A percentile compares a stretch with the other conserved stretches of the same genome.
These are phyloP conservation scores for Crithidia brevicula DNA, from an alignment of 208 protist species.

Conservation along the genomic window DNA sequence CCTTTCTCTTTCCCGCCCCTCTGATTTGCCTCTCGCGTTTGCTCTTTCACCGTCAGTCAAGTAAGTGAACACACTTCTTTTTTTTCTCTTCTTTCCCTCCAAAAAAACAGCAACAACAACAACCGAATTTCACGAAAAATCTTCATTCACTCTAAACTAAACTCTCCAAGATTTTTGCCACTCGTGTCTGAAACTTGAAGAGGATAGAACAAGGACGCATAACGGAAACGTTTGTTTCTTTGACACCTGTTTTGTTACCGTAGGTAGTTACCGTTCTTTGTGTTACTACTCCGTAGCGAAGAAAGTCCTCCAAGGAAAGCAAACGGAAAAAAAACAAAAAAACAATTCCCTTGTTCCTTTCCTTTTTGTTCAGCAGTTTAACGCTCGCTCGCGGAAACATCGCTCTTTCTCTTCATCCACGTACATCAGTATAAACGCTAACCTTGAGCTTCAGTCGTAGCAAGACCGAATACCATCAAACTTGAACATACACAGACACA, in stretches of 20 bases:
- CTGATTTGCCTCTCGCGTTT: too few species aligned
- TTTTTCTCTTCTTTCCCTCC: background rate
- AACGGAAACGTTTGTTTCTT: too few species aligned
- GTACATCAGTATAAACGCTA: background rate
- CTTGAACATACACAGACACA: background rate
- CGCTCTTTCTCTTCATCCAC: background rate
- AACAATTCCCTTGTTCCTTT: background rate
- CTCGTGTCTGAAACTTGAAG: too few species aligned
- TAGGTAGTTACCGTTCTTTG: background rate
- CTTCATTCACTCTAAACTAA: background rate
- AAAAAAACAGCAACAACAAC: background rate
- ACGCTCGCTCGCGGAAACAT: too few species aligned
- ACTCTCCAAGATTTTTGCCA: too few species aligned
- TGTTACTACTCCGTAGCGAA: too few species aligned
- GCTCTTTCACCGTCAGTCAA: background rate
- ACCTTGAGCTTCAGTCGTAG: too few species aligned
- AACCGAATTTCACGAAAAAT: background rate
- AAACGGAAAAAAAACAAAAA: background rate
- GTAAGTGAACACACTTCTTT: constrained; percentile 18
- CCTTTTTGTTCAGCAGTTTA: background rate
- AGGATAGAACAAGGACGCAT: too few species aligned
- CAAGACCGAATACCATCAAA: too few species aligned
- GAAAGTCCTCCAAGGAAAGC: too few species aligned
- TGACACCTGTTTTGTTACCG: background rate
- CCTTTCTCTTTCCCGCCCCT: constrained; percentile 1